phyloP scores from a whole-genome alignment of 139 green algal species.

The Klebsormidium nitens region DNA sequence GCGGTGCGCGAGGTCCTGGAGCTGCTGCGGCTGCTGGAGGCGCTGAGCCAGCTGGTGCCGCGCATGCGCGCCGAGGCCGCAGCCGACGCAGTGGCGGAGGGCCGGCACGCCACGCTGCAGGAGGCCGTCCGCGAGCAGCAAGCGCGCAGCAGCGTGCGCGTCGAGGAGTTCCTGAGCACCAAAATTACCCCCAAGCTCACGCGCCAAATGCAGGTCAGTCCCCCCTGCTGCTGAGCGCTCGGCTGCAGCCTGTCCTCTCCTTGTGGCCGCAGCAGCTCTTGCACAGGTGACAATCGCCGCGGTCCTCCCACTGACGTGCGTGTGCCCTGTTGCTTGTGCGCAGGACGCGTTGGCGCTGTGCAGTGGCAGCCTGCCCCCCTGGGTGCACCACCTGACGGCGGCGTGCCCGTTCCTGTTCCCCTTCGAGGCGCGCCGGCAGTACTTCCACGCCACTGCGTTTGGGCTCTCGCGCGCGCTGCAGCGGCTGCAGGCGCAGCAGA shows the following conservation, averaged over 20 bases:
- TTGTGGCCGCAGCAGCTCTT: not conserved
- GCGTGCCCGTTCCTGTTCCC: slow-evolving; percentile 78
- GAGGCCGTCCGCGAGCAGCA: not conserved
- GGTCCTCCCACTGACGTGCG: not conserved
- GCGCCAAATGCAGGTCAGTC: slow-evolving; percentile 68
- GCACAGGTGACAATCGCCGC: not conserved
- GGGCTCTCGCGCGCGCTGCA: slow-evolving; percentile 78
- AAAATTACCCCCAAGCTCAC: slow-evolving; percentile 85
- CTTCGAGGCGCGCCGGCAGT: slow-evolving; percentile 68
- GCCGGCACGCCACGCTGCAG: slow-evolving; percentile 12
- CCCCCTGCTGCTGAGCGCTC: not conserved
- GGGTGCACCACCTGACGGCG: slow-evolving; percentile 62
- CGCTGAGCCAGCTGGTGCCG: slow-evolving; percentile 51
- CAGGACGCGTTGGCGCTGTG: slow-evolving; percentile 88
- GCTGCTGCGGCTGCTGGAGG: slow-evolving; percentile 67
- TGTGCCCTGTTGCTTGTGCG: not conserved
- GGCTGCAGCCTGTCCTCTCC: not conserved
- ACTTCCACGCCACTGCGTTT: slow-evolving; percentile 87
- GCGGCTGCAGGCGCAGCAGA: slow-evolving; percentile 74
- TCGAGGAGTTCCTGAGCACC: slow-evolving; percentile 68
- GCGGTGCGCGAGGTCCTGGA: slow-evolving; percentile 43
- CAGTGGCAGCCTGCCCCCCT: slow-evolving; percentile 68
- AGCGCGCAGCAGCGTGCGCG: slow-evolving; percentile 4
- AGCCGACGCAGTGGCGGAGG: slow-evolving; percentile 1
- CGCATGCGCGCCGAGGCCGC: slow-evolving; percentile 18